A percentile compares a stretch with the other conserved stretches of the same genome.
phyloP scores from a whole-genome alignment of 345 rosid species.

The Passiflora organensis region DNA sequence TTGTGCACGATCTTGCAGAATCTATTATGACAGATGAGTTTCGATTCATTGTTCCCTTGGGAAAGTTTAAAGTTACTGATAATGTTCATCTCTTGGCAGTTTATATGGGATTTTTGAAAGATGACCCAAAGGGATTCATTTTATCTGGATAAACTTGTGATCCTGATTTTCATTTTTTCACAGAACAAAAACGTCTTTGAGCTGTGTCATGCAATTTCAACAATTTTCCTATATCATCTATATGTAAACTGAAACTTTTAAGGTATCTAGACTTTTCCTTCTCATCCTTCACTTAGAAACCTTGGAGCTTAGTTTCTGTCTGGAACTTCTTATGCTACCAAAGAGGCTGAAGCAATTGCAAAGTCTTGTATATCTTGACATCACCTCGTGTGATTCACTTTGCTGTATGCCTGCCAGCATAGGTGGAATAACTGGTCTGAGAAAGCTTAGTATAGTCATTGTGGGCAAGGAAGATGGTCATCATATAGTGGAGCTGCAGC shows the following conservation, averaged over 20 bases:
- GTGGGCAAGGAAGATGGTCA: constrained; percentile 8
- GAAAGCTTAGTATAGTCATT: constrained; percentile 10
- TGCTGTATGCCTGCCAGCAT: constrained; percentile 4
- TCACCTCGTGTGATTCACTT: not conserved
- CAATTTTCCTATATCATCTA: not conserved
- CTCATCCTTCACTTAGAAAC: constrained; percentile 19
- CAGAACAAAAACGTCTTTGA: constrained; percentile 4
- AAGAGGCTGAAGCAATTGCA: not conserved
- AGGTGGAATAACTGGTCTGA: constrained; percentile 7
- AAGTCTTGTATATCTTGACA: constrained; percentile 4
- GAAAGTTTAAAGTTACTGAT: not conserved
- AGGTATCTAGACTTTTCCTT: constrained; percentile 18
- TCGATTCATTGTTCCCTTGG: not conserved
- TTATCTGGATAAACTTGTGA: too few relatives aligned
- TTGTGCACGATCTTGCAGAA: constrained; percentile 22
- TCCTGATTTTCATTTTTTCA: not conserved
- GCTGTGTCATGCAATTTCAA: not conserved
- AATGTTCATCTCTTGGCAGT: not conserved
- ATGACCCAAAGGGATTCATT: too few relatives aligned
- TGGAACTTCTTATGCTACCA: not conserved
- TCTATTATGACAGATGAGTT: constrained; percentile 10
- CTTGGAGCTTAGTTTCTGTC: not conserved
- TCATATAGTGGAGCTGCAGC: constrained; percentile 3
- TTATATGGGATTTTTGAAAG: not conserved
- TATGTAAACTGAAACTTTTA: constrained; percentile 17